Evolutionary conservation across 2,329 filamentous ascomycete genomes (phyloP).

Genomic region (Tympanopsis confertula): DNA sequence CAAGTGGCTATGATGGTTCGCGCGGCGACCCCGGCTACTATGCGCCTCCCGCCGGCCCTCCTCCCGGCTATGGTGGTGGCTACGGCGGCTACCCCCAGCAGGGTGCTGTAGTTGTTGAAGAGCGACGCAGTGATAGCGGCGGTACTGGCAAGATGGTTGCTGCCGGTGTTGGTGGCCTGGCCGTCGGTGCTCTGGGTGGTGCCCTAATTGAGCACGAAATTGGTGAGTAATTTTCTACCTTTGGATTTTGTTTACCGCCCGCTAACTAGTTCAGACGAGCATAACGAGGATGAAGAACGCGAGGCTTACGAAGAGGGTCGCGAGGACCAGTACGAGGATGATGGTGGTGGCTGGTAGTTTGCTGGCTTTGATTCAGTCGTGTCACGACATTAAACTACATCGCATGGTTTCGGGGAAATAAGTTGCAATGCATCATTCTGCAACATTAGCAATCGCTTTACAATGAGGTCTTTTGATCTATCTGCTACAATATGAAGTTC

Average conservation of each 20-base stretch:
- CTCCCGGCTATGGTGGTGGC: neutral
- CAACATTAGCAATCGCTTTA: too few species aligned
- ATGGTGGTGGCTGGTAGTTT: too few species aligned
- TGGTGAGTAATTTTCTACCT: neutral
- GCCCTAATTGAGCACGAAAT: neutral
- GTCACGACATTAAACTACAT: too few species aligned
- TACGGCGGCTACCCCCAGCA: neutral
- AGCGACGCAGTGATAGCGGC: neutral
- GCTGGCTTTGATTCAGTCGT: too few species aligned
- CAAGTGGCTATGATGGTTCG: neutral
- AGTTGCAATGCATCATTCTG: too few species aligned
- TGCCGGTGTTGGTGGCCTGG: neutral
- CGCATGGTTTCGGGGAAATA: too few species aligned
- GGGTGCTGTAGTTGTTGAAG: neutral
- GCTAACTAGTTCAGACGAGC: neutral
- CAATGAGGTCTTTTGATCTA: too few species aligned
- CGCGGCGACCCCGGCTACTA: neutral
- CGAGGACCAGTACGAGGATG: neutral
- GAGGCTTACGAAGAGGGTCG: neutral
- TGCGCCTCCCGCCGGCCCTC: neutral
- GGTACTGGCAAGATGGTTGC: neutral
- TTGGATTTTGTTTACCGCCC: neutral
- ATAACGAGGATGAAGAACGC: neutral
- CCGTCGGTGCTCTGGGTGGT: neutral
- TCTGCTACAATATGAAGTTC: too few species aligned